phyloP scores from a whole-genome alignment of 2,329 filamentous ascomycete genomes.

The Apiospora rasikravindrae region DNA sequence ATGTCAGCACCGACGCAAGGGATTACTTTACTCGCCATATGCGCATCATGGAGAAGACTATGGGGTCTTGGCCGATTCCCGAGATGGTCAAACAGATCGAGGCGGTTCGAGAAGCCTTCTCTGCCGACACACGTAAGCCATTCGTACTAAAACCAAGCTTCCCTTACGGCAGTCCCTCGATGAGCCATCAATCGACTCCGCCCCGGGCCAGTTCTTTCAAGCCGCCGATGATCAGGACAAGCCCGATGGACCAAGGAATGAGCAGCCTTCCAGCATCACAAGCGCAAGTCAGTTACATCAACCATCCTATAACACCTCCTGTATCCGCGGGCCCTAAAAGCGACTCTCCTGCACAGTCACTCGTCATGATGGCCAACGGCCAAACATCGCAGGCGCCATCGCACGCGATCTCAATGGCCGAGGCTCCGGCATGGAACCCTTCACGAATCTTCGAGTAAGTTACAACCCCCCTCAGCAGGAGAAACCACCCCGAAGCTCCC shows the following conservation, averaged over 20 bases:
- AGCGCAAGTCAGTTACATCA: constrained; percentile 69
- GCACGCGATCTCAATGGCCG: constrained; percentile 64
- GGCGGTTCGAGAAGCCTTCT: constrained; percentile 87
- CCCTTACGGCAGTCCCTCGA: constrained; percentile 80
- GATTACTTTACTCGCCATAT: constrained; percentile 94
- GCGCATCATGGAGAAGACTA: constrained; percentile 88
- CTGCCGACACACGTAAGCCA: constrained; percentile 79
- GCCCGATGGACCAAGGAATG: constrained; percentile 60
- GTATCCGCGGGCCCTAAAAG: constrained; percentile 77
- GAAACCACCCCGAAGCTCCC: background rate
- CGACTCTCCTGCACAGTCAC: constrained; percentile 76
- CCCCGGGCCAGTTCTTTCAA: constrained; percentile 60
- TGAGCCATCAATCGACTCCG: constrained; percentile 67
- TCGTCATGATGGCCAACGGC: constrained; percentile 69
- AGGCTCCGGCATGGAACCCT: constrained; percentile 79
- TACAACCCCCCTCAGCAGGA: background rate
- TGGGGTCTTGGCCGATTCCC: constrained; percentile 82
- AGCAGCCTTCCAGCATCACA: constrained; percentile 57
- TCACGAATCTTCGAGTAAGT: constrained; percentile 89
- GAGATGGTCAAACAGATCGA: constrained; percentile 92
- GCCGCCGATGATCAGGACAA: constrained; percentile 50
- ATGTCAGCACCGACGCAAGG: constrained; percentile 81
- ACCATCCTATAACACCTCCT: constrained; percentile 80
- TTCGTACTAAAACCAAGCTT: constrained; percentile 90
- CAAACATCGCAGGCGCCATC: constrained; percentile 61